Evolutionary conservation across 2,329 filamentous ascomycete species (phyloP).

Genomic region (Calonectria hawksworthii): DNA sequence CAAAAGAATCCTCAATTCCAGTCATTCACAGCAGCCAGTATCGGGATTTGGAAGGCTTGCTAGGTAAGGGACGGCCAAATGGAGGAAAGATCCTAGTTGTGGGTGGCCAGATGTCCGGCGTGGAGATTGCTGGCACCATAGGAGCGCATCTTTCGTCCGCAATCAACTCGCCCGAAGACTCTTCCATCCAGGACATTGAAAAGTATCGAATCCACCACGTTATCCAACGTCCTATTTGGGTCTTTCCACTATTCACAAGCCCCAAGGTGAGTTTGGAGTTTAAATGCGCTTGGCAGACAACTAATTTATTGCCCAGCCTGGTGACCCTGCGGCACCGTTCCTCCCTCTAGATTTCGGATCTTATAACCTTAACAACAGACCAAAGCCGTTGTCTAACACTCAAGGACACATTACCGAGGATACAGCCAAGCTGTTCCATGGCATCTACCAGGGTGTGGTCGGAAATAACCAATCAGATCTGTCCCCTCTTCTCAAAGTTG

Average conservation of each 20-base stretch:
- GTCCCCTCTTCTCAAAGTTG: slow-evolving; percentile 57
- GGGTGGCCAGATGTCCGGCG: slow-evolving; percentile 86
- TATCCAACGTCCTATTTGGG: slow-evolving; percentile 78
- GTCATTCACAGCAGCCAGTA: slow-evolving; percentile 79
- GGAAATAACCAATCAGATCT: slow-evolving; percentile 69
- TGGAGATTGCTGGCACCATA: slow-evolving; percentile 81
- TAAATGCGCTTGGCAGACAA: fast-evolving
- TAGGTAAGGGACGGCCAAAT: slow-evolving; percentile 54
- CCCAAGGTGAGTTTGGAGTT: slow-evolving; percentile 57
- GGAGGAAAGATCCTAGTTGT: slow-evolving; percentile 78
- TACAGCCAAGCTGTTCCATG: slow-evolving; percentile 67
- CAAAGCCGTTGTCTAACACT: slow-evolving; percentile 70
- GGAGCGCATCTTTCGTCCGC: slow-evolving; percentile 79
- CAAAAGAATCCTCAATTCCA: slow-evolving; percentile 56
- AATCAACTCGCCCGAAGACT: slow-evolving; percentile 64
- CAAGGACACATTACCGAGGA: slow-evolving; percentile 75
- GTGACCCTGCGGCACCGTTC: slow-evolving; percentile 69
- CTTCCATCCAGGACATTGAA: slow-evolving; percentile 56
- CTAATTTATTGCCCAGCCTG: slow-evolving; percentile 48
- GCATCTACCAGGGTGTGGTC: slow-evolving; percentile 61
- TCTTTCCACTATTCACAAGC: slow-evolving; percentile 72
- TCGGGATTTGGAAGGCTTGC: slow-evolving; percentile 64
- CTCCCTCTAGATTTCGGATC: slow-evolving; percentile 80
- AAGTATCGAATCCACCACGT: slow-evolving; percentile 77
- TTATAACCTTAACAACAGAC: slow-evolving; percentile 77